Base-by-base conservation (phyloP, 2,329 filamentous ascomycete genomes). In the Spiromastix sp. region DNA sequence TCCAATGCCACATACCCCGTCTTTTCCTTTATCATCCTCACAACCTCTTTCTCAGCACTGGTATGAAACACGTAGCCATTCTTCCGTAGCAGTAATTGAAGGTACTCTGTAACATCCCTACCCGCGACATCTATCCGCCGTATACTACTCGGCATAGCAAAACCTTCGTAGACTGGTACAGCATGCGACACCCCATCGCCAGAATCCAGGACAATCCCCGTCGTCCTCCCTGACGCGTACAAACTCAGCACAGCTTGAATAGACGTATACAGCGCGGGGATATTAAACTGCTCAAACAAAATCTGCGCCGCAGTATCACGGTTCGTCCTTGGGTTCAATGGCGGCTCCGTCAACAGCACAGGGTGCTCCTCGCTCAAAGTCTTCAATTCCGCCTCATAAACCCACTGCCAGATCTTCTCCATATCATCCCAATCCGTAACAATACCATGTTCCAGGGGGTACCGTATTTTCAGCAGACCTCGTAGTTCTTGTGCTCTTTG, bases 341-440 rank as follows among this genome's bases (percentile, higher is more conserved):
- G 91, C 32, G 91, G 85, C 63, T 98, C 91, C 42, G 91, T 98
- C 51, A 98, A 72, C 34, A 98, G 77, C 42, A 98, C 89, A 29
- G 91, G 91, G 61, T 98, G 91, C 80, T 98, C 91, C 72, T 98
- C 91, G 61, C 87, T 95, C 56, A 95, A 71, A 32, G 89, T 94
- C 69, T 95, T 96, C 51, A 98, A 62, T 45, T 93, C 91, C 55
- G 95, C 89, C 39, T 84, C 84, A 59, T 96, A 98, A 35, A 98
- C 86, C 55, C 93, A 91, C 52, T 93, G 84, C 91, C 91, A 98
- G 64, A 98, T 98, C 66, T 85, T 79, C 69, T 98, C 91, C 91
- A 98, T 98, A 56, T 98, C 91, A 57, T 96, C 91, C 91, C 91
- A 98, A 62, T 98, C 86, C 48, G 91, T 98, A 44, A 98, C 91